These are phyloP conservation scores for Candida boleticola DNA, from an alignment of 805 yeast species.

Conservation along the genomic window DNA sequence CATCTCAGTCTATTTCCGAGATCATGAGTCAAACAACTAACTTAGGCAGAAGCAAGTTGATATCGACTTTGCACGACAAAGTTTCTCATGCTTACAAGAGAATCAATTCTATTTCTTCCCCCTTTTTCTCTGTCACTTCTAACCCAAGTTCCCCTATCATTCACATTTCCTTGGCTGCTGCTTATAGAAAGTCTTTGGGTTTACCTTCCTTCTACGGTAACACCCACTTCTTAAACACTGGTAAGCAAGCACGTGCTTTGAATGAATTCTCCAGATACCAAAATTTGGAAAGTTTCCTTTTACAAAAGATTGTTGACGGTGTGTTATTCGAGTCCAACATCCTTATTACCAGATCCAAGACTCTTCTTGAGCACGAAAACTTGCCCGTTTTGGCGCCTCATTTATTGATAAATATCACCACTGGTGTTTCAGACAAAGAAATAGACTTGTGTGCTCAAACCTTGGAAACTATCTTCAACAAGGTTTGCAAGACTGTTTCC, in stretches of 20 bases:
- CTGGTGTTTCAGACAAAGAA: slow-evolving; percentile 27
- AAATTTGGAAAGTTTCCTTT: slow-evolving; percentile 55
- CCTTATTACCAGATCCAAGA: slow-evolving; percentile 62
- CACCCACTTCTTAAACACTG: slow-evolving; percentile 39
- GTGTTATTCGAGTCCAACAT: slow-evolving; percentile 51
- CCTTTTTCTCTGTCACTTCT: slow-evolving; percentile 54
- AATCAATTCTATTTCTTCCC: slow-evolving; percentile 29
- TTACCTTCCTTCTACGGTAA: slow-evolving; percentile 54
- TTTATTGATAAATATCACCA: slow-evolving; percentile 30
- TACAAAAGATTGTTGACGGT: slow-evolving; percentile 65
- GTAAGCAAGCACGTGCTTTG: slow-evolving; percentile 42
- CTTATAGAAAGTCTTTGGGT: slow-evolving; percentile 40
- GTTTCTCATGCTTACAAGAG: slow-evolving; percentile 39
- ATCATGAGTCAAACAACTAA: slow-evolving; percentile 32
- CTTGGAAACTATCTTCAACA: slow-evolving; percentile 19
- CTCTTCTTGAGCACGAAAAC: slow-evolving; percentile 68
- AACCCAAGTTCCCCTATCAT: slow-evolving; percentile 61
- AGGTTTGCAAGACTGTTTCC: slow-evolving; percentile 21
- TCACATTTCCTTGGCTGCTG: slow-evolving; percentile 58
- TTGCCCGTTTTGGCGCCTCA: slow-evolving; percentile 51
- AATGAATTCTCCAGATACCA: slow-evolving; percentile 41
- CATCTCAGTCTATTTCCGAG: slow-evolving; percentile 51
- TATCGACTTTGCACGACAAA: slow-evolving; percentile 39
- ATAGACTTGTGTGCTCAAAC: slow-evolving; percentile 20
- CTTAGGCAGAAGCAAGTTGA: slow-evolving; percentile 32